Evolutionary conservation across 2,329 filamentous ascomycete species (phyloP).

Genomic region (Fusarium denticulatum): DNA sequence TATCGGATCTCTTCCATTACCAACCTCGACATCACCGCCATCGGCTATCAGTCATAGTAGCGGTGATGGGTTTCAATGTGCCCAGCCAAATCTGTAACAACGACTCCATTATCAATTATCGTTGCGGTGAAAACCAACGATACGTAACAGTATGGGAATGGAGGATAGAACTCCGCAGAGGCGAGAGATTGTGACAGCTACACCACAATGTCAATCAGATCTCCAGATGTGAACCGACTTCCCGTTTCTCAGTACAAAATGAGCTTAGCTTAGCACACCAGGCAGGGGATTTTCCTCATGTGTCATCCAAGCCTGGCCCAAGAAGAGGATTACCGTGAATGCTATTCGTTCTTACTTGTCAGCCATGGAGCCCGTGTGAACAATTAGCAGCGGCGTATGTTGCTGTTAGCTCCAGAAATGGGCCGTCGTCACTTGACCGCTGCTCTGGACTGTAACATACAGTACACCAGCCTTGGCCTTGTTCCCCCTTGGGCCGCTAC

Average conservation of each 20-base stretch:
- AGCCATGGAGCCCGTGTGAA: constrained; percentile 38
- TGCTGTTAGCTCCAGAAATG: constrained; percentile 36
- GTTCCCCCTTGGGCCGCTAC: constrained; percentile 35
- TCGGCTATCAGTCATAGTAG: constrained; percentile 32
- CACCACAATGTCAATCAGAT: constrained; percentile 28
- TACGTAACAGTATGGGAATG: constrained; percentile 35
- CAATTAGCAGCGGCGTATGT: constrained; percentile 24
- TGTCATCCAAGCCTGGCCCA: constrained; percentile 39
- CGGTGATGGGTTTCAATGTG: constrained; percentile 29
- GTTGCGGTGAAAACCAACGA: constrained; percentile 34
- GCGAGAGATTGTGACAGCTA: constrained; percentile 26
- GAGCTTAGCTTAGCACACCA: constrained; percentile 27
- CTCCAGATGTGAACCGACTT: constrained; percentile 34
- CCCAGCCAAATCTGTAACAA: constrained; percentile 36
- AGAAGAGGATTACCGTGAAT: constrained; percentile 27
- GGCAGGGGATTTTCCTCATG: constrained; percentile 38
- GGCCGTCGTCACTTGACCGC: constrained; percentile 42
- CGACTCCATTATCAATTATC: constrained; percentile 31
- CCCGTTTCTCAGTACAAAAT: constrained; percentile 24
- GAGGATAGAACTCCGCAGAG: constrained; percentile 21
- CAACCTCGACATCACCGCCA: constrained; percentile 14
- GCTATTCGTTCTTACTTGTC: constrained; percentile 35
- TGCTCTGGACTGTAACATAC: constrained; percentile 32
- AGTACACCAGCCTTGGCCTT: constrained; percentile 14
- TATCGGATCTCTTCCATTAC: constrained; percentile 16